Evolutionary conservation across 345 rosid genomes (phyloP), one percentile per base, ranked within the genome.

Genomic region (Anacardium occidentale): DNA sequence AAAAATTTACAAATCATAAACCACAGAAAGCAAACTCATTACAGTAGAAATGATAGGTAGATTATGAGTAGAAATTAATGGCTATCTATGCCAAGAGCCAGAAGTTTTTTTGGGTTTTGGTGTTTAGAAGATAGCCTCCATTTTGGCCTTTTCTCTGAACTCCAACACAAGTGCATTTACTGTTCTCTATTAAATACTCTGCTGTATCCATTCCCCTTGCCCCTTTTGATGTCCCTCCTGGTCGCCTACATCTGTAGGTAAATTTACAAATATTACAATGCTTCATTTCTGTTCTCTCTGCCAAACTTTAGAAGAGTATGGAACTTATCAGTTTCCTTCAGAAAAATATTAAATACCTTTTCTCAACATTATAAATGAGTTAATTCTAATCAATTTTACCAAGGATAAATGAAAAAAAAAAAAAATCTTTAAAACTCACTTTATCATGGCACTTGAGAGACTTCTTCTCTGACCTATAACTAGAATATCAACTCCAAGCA

Each of bases 1-100:
- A 65, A 53, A 21, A n/a, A 48, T 22, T 67, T 1, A 44, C 34
- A 15, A 71, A 58, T 68, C 29, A 40, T 26, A 70, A 62, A 58
- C 10, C 55, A 11, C 24, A 8, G 5, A 25, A 57, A 45, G 26
- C 17, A 55, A 29, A 53, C 20, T 45, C 29, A 60, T 42, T 53
- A 26, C 18, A n/a, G 22, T 14, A 18, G 14, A 65, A n/a, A 22
- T 25, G 24, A 18, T 21, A 51, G 7, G 5, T 22, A 24, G 5
- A 25, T 7, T 18, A n/a, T 1, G 69, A 11, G 40, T 10, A 18
- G 3, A 17, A 17, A 29, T 29, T 29, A 15, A 1, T 71, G 62
- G 55, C 77, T 75, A 92, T n/a, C 77, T 75, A 92, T n/a, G 98
- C 97, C 64, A 94, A 83, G 20, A 92, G 95, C 97, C 98, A 92